Conservation (phyloP, 1,284 basidiomycete species). For the Rhodotorula glutinis region DNA sequence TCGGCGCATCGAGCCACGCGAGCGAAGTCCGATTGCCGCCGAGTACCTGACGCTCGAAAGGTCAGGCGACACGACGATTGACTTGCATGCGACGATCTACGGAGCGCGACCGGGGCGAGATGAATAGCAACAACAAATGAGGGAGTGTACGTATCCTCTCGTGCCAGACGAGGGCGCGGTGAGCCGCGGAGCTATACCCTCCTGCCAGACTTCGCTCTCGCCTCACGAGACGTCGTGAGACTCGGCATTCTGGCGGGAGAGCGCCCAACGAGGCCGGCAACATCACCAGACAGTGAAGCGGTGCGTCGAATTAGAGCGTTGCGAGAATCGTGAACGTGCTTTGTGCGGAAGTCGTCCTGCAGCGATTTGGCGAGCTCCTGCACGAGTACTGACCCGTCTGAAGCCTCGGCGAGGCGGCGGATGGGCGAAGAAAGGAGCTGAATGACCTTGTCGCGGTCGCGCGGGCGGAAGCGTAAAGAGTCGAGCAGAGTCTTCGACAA, state of each 20-base stretch:
- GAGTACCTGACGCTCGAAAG: too few species aligned
- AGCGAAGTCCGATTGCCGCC: too few species aligned
- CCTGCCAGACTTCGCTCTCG: too few species aligned
- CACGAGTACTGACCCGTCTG: slow-evolving; percentile 87
- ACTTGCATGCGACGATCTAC: too few species aligned
- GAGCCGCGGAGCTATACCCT: background rate
- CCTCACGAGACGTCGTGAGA: too few species aligned
- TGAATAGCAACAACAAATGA: too few species aligned
- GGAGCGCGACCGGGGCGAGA: too few species aligned
- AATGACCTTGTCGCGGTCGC: slow-evolving; percentile 75
- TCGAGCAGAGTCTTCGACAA: slow-evolving; percentile 84
- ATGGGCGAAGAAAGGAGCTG: slow-evolving; percentile 73
- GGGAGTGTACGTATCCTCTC: too few species aligned
- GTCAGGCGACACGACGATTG: too few species aligned
- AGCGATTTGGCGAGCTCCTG: slow-evolving; percentile 80
- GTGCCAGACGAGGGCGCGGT: too few species aligned
- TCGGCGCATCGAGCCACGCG: too few species aligned
- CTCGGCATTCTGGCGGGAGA: background rate
- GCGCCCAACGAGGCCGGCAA: background rate
- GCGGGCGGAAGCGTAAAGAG: slow-evolving; percentile 57
- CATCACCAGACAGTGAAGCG: background rate
- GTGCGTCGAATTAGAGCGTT: background rate
- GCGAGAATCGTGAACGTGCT: background rate
- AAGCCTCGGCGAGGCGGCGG: slow-evolving; percentile 66
- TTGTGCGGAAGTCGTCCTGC: slow-evolving; percentile 24